Conservation (phyloP, 78 protist species). For the slime mould (Dictyostelium discoideum) region DNA sequence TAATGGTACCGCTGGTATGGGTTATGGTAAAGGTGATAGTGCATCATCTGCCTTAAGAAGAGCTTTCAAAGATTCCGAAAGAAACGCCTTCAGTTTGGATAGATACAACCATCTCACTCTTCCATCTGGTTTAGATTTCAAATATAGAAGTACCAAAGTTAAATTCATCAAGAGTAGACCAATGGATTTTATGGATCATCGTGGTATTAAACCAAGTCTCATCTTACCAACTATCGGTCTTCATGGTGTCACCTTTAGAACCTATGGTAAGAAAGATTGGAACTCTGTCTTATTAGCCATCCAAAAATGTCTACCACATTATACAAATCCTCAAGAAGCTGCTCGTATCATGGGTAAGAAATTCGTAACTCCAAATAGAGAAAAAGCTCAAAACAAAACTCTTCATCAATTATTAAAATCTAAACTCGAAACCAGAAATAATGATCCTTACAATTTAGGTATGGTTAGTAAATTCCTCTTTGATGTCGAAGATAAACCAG, state of each 20-base stretch:
- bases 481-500: conserved; percentile 44
- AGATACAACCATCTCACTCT: conserved; percentile 4
- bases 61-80: conserved; percentile 47
- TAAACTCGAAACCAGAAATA: neutral
- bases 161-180: conserved; percentile 30
- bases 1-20: conserved; percentile 59
- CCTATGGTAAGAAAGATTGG: conserved; percentile 57
- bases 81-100: conserved; percentile 49
- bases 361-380: neutral
- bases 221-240: conserved; percentile 33
- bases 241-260: conserved; percentile 48
- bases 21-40: conserved; percentile 80
- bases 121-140: conserved; percentile 56
- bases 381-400: conserved; percentile 4
- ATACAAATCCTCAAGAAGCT: conserved; percentile 56
- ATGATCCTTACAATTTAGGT: conserved; percentile 62
- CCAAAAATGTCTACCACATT: conserved; percentile 34
- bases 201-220: conserved; percentile 20
- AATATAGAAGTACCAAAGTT: conserved; percentile 32
- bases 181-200: neutral
- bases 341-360: conserved; percentile 62
- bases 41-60: conserved; percentile 21
- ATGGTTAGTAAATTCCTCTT: conserved; percentile 51
- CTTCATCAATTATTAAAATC: conserved; percentile 10
- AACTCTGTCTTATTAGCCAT: neutral